Evolutionary conservation across 164 flowering plant genomes (phyloP).

Genomic region (Brasenia schreberi): DNA sequence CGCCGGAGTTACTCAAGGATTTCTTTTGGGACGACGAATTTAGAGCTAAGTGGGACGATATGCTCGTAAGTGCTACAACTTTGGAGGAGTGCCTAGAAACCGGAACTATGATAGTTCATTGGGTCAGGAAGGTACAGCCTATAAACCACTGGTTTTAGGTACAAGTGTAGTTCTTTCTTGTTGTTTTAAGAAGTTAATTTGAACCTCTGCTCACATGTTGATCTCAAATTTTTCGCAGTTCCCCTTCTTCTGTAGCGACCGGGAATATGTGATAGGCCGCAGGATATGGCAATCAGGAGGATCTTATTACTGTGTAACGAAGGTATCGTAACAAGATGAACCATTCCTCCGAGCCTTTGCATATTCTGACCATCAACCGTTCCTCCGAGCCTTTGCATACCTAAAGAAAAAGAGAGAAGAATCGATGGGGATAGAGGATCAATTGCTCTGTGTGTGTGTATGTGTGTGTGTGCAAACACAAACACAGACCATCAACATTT

Average conservation of each 20-base stretch:
- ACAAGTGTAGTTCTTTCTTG: not conserved
- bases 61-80: conserved; percentile 35
- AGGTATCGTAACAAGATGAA: conserved; percentile 25
- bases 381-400: too few species aligned
- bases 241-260: conserved; percentile 67
- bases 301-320: conserved; percentile 60
- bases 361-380: not conserved
- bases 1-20: conserved; percentile 62
- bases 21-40: conserved; percentile 85
- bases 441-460: too few species aligned
- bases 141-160: not conserved
- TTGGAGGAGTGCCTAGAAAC: conserved; percentile 51
- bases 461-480: too few species aligned
- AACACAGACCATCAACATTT: too few species aligned
- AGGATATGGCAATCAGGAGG: conserved; percentile 54
- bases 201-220: conserved; percentile 6
- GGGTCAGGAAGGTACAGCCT: conserved; percentile 54
- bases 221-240: conserved; percentile 30
- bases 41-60: conserved; percentile 64
- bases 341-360: not conserved
- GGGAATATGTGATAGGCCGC: conserved; percentile 65
- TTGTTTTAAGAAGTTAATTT: conserved; percentile 2
- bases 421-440: too few species aligned
- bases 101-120: conserved; percentile 70
- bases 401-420: too few species aligned